Percentiles rank a stretch among this genome's conserved stretches.
Conservation (phyloP, 352 stramenopile genomes). For the Globisporangium nagaii region DNA sequence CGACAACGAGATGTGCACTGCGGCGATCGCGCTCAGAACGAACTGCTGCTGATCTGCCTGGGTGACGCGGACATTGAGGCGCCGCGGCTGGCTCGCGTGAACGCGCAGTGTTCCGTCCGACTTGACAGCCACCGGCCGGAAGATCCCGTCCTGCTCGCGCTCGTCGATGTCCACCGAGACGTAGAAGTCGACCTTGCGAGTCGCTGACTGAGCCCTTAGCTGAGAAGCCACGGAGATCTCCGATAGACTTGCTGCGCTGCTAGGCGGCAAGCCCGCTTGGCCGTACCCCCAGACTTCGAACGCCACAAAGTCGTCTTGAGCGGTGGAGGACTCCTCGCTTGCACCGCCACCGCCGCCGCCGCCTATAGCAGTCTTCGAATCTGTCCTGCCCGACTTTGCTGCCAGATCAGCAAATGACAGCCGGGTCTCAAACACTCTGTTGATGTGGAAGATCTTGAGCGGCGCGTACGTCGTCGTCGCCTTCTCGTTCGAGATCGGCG, state of each 20-base stretch:
- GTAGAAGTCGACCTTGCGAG: slow-evolving; percentile 47
- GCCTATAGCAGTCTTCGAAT: neutral
- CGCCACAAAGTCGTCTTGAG: slow-evolving; percentile 30
- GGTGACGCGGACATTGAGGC: slow-evolving; percentile 53
- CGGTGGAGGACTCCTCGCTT: neutral
- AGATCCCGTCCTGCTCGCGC: slow-evolving; percentile 55
- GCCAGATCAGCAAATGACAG: neutral
- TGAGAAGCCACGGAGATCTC: neutral
- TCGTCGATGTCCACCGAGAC: slow-evolving; percentile 76
- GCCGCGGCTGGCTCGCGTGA: slow-evolving; percentile 47
- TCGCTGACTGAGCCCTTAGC: slow-evolving; percentile 1
- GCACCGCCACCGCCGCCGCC: slow-evolving; percentile 7
- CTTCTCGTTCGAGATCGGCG: neutral
- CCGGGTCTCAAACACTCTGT: slow-evolving; percentile 5
- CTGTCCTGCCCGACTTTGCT: neutral
- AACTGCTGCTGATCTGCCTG: slow-evolving; percentile 65
- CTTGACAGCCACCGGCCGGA: slow-evolving; percentile 62
- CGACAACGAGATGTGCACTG: slow-evolving; percentile 36
- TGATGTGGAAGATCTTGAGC: slow-evolving; percentile 8
- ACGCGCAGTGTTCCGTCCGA: slow-evolving; percentile 58
- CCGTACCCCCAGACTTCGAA: slow-evolving; percentile 56
- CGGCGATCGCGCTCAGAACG: slow-evolving; percentile 29
- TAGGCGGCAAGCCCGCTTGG: slow-evolving; percentile 12
- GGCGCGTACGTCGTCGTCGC: neutral
- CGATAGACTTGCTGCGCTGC: neutral